Evolutionary conservation across 1,284 basidiomycete genomes (phyloP), one percentile per base, ranked within the genome.

Genomic region (Trametes versicolor): DNA sequence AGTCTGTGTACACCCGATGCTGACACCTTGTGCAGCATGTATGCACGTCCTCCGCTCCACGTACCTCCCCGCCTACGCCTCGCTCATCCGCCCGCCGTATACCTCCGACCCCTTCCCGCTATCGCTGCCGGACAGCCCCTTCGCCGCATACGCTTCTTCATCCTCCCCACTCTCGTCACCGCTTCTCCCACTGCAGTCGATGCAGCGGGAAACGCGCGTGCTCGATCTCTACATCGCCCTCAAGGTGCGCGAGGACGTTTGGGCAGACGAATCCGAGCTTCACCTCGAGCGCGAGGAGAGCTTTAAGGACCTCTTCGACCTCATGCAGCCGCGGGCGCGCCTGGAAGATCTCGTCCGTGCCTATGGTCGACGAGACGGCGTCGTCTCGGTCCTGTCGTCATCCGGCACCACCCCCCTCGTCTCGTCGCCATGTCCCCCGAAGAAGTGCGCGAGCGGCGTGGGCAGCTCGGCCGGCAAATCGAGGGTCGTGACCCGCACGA

Each of bases 41-140:
- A 93, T 93, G 91, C 88, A 93, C 71, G 84, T 93, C 58, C 81
- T 94, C 12, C 85, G 93, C 36, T 91, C 90, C 0, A 86, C 86
- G 2, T 93, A 91, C 73, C 80, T 94, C 51, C 83, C 87, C 7
- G 79, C 85, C 1, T 94, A 94, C 73, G 76, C 78, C n/a, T 77
- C 80, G 10, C 82, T 89, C 57, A 82, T 94, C 64, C 85, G 86
- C 36, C 74, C 81, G 0, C 90, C 90, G 0, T 92, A 93, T 76
- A 82, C 88, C 5, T 89, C 89, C 57, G 91, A 94, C 72, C 92
- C 92, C 0, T 94, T 93, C 77, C 91, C 92, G 0, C 76, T 81
- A 60, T 68, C 73, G 45, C 65, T 75, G 52, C 58, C 74, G 66
- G 64, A 92, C 76, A 81, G 87, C 8, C 88, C 89, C 56, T 90